phyloP scores from a whole-genome alignment of 163 green algal genomes.

The Scenedesmus sp. region DNA sequence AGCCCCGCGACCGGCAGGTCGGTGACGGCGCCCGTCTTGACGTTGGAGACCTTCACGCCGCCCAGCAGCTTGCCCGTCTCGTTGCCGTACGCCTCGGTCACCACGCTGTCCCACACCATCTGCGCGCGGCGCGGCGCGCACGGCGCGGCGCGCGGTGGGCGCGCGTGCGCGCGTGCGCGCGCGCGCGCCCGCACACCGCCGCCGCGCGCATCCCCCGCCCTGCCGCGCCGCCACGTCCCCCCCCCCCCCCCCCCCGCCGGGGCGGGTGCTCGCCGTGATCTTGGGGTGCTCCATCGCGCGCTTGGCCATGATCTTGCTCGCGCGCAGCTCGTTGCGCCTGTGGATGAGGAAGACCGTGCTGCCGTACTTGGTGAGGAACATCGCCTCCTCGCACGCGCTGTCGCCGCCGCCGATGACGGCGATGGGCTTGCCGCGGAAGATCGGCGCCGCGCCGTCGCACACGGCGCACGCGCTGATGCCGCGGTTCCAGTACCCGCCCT shows the following conservation, averaged over 20 bases:
- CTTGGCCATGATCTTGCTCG: conserved; percentile 91
- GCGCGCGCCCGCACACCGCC: neutral
- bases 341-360: conserved; percentile 90
- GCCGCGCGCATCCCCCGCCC: neutral
- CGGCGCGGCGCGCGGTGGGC: too few relatives aligned
- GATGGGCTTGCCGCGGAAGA: conserved; percentile 91
- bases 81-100: conserved; percentile 82
- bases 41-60: conserved; percentile 61
- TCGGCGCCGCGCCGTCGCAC: conserved; percentile 91
- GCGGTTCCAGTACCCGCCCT: conserved; percentile 82
- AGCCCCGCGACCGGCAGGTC: conserved; percentile 79
- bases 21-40: conserved; percentile 70
- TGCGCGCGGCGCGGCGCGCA: neutral
- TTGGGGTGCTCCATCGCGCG: conserved; percentile 84
- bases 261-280: conserved; percentile 67
- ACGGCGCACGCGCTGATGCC: conserved; percentile 92
- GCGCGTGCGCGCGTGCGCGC: too few relatives aligned
- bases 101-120: conserved; percentile 78
- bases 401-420: conserved; percentile 93
- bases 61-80: conserved; percentile 55
- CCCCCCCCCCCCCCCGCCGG: neutral
- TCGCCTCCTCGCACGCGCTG: conserved; percentile 91
- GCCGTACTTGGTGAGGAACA: conserved; percentile 89
- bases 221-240: neutral
- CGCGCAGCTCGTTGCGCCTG: conserved; percentile 80